Conservation (phyloP, 441 rosid species). For the Lepidium campestre region DNA sequence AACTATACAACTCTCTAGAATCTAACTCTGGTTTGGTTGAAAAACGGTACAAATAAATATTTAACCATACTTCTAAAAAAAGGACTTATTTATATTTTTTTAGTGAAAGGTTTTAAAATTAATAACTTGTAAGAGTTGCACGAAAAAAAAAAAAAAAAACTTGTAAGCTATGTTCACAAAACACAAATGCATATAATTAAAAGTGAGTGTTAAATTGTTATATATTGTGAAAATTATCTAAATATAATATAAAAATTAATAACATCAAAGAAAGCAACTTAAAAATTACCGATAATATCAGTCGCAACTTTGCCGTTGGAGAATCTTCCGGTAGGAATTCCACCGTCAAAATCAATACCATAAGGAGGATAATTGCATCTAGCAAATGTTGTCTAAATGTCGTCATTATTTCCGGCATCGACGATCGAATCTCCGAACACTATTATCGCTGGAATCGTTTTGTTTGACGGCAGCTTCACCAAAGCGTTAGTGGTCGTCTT, state of each 20-base stretch:
- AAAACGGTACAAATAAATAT: too few relatives aligned
- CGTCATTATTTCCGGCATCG: slow-evolving; percentile 52
- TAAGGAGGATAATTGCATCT: slow-evolving; percentile 51
- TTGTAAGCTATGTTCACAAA: background rate
- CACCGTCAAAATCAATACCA: slow-evolving; percentile 44
- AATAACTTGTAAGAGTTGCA: too few relatives aligned
- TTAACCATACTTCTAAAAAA: too few relatives aligned
- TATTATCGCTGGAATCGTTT: slow-evolving; percentile 30
- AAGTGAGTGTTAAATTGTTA: background rate
- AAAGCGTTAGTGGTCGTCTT: slow-evolving; percentile 8
- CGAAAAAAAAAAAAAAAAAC: too few relatives aligned
- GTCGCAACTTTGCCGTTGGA: slow-evolving; percentile 44
- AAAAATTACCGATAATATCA: slow-evolving; percentile 38
- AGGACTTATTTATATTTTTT: too few relatives aligned
- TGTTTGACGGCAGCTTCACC: slow-evolving; percentile 26
- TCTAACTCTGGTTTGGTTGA: too few relatives aligned
- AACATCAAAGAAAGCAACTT: slow-evolving; percentile 15
- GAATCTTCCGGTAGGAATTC: slow-evolving; percentile 45
- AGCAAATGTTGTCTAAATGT: slow-evolving; percentile 22
- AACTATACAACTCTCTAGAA: too few relatives aligned
- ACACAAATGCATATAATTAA: background rate
- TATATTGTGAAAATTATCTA: slow-evolving; percentile 9
- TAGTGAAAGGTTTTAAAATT: background rate
- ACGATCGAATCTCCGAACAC: slow-evolving; percentile 50
- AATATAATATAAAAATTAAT: background rate